Evolutionary conservation across 768 basidiomycete genomes (phyloP).

Genomic region (Hericium coralloides): DNA sequence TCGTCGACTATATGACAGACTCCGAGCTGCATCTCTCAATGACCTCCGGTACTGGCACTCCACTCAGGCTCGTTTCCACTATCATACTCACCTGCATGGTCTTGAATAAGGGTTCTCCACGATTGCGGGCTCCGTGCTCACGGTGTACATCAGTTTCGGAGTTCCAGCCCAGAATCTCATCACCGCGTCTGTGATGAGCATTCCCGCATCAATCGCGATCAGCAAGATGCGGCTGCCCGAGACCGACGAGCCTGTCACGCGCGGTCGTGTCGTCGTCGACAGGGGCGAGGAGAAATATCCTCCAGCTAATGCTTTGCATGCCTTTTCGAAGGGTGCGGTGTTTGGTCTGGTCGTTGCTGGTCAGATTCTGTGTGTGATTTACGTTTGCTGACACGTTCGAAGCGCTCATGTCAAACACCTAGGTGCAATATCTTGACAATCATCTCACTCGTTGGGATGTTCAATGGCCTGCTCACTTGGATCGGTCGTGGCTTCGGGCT

Average conservation of each 20-base stretch:
- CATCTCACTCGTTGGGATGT: slow-evolving; percentile 67
- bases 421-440: slow-evolving; percentile 83
- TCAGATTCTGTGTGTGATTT: slow-evolving; percentile 59
- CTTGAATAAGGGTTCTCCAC: slow-evolving; percentile 60
- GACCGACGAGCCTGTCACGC: slow-evolving; percentile 77
- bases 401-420: neutral
- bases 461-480: slow-evolving; percentile 86
- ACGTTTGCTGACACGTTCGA: neutral
- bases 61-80: neutral
- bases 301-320: slow-evolving; percentile 79
- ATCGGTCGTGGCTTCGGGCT: slow-evolving; percentile 82
- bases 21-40: slow-evolving; percentile 84
- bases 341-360: slow-evolving; percentile 85
- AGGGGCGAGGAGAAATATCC: slow-evolving; percentile 52
- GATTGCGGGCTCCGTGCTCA: slow-evolving; percentile 84
- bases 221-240: slow-evolving; percentile 85
- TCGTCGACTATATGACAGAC: slow-evolving; percentile 76
- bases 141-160: slow-evolving; percentile 73
- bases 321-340: slow-evolving; percentile 77
- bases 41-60: slow-evolving; percentile 55
- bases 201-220: slow-evolving; percentile 90
- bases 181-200: slow-evolving; percentile 90
- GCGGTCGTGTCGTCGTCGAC: slow-evolving; percentile 72
- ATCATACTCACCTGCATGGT: too few species aligned
- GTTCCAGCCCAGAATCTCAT: slow-evolving; percentile 74